Conservation (phyloP, 495 filamentous ascomycete species). For the Hypoxylon cercidicola region DNA sequence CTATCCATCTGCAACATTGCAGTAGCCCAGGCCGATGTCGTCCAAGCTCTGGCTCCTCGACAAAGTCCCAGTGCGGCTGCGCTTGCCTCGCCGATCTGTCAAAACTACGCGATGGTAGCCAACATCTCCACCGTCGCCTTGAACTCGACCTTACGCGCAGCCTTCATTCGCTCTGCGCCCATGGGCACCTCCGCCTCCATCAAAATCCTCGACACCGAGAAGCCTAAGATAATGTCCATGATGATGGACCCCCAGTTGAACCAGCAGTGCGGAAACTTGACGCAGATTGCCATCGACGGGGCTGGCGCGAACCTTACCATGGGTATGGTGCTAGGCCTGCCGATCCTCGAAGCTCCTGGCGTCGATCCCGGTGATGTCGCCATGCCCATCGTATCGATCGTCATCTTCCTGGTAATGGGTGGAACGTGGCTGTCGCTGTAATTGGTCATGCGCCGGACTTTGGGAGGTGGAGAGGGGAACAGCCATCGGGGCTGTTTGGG, state of each 20-base stretch:
- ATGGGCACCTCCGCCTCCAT: conserved; percentile 44
- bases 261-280: conserved; percentile 49
- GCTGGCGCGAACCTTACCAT: conserved; percentile 48
- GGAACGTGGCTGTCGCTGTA: conserved; percentile 31
- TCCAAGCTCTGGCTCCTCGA: conserved; percentile 15
- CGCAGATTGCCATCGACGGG: conserved; percentile 42
- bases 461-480: background rate
- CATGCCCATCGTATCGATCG: conserved; percentile 19
- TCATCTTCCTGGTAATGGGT: conserved; percentile 25
- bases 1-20: conserved; percentile 34
- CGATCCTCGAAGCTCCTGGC: conserved; percentile 30
- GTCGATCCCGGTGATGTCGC: conserved; percentile 8
- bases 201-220: conserved; percentile 44
- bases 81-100: conserved; percentile 19
- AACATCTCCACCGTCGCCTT: conserved; percentile 47
- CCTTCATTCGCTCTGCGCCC: conserved; percentile 46
- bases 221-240: conserved; percentile 40
- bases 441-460: background rate
- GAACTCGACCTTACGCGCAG: conserved; percentile 49
- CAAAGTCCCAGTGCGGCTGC: conserved; percentile 31
- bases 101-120: conserved; percentile 45
- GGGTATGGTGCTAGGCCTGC: conserved; percentile 40
- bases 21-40: conserved; percentile 20
- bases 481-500: no score
- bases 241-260: conserved; percentile 47